Base-by-base conservation (phyloP, 331 rosid species). In the Spiraea crenata region DNA sequence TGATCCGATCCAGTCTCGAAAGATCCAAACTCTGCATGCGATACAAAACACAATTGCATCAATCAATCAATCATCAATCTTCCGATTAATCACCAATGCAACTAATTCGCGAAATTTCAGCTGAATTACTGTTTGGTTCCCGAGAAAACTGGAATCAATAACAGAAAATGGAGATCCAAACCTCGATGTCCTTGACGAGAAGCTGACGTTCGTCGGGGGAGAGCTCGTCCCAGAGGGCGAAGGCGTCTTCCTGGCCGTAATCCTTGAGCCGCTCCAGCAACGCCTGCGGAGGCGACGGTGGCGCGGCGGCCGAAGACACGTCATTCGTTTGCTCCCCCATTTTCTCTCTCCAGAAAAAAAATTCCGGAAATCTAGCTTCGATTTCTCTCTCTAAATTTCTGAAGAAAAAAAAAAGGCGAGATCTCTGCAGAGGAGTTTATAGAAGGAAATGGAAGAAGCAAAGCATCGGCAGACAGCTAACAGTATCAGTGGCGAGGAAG, bases 231-330 rank as follows among this genome's bases (percentile, higher is more conserved):
- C 98, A 95, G 58, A 89, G 96, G 40, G 93, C 79, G 56, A 95
- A 89, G 47, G 86, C 93, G 77, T 95, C 96, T 72, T 95, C 99
- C 14, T 95, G 99, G 70, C 99, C 99, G 68, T 89, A 91, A 69
- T 95, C 99, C 84, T 95, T 95, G 82, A 95, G 90, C 64, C 99
- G 77, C 83, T 95, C 99, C 13, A 95, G 82, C 54, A 95, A 73
- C 7, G 90, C 85, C 77, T 88, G 97, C 0, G 88, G 88, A 2
- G 87, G 87, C 13, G 72, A 73, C 6, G 69, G 65, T 16, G 31
- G 31, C 31, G 31, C 31, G 31, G 31, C 31, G 31, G 79, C 61
- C 31, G 63, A 72, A 9, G 60, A 10, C 47, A 64, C 56, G 63
- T 80, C 34, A 86, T 81, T 19, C 69, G 55, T n/a, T 2, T 88